Evolutionary conservation across 306 rosid species (phyloP).

Genomic region (Cucumis cinereus): DNA sequence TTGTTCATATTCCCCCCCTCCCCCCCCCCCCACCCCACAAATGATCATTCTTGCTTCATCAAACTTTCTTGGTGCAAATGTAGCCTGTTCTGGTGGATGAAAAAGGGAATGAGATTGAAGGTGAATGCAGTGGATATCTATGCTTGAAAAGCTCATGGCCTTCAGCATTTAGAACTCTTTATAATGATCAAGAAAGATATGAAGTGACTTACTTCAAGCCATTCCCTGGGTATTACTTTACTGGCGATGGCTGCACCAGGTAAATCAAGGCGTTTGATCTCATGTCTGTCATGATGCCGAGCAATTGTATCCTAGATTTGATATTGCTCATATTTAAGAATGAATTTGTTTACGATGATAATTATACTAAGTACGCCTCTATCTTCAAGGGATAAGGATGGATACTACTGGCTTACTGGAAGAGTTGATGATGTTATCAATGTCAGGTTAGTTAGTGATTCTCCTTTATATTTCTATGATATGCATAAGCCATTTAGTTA

Average conservation of each 20-base stretch:
- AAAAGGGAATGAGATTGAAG: conserved; percentile 83
- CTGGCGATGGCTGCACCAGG: conserved; percentile 98
- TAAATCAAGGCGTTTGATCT: conserved; percentile 9
- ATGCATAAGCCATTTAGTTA: background rate
- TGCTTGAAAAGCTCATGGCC: conserved; percentile 92
- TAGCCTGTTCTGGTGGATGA: conserved; percentile 92
- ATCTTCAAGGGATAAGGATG: conserved; percentile 86
- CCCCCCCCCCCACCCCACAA: too few relatives aligned
- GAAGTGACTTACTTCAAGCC: conserved; percentile 96
- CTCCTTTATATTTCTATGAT: background rate
- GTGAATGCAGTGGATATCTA: conserved; percentile 89
- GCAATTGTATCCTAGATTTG: background rate
- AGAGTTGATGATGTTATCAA: conserved; percentile 98
- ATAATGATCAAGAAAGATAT: conserved; percentile 93
- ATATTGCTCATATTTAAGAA: background rate
- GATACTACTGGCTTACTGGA: conserved; percentile 97
- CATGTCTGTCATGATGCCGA: background rate
- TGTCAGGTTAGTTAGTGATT: conserved; percentile 46
- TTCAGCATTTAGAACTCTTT: conserved; percentile 95
- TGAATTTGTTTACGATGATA: background rate
- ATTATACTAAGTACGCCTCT: conserved; percentile 18
- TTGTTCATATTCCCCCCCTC: background rate
- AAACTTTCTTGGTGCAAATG: conserved; percentile 13
- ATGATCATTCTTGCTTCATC: conserved; percentile 4
- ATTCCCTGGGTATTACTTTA: conserved; percentile 87